Conservation (phyloP, 441 rosid genomes). For the Metrosideros polymorpha region DNA sequence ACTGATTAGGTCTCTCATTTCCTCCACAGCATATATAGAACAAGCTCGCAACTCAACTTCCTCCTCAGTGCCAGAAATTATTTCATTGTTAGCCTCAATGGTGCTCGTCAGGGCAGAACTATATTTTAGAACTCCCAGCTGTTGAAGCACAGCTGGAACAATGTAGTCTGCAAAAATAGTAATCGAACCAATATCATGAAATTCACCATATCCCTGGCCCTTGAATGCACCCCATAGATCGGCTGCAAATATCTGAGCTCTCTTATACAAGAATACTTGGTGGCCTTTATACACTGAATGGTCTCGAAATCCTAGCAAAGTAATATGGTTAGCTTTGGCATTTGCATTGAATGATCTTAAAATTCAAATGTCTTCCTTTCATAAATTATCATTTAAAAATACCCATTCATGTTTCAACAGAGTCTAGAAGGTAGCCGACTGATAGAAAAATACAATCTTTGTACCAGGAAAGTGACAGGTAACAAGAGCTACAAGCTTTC, state of each 20-base stretch:
- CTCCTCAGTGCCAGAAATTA: constrained; percentile 67
- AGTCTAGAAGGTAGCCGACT: background rate
- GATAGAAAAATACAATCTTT: background rate
- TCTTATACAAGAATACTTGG: constrained; percentile 69
- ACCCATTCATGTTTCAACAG: background rate
- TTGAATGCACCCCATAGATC: constrained; percentile 82
- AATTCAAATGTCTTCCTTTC: background rate
- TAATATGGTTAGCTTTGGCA: background rate
- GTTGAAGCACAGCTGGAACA: constrained; percentile 67
- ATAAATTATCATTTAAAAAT: background rate
- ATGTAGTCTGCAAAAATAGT: constrained; percentile 80
- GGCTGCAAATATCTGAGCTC: constrained; percentile 77
- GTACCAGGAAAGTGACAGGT: constrained; percentile 62
- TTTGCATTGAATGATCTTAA: background rate
- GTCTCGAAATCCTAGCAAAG: constrained; percentile 50
- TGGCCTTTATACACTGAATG: constrained; percentile 69
- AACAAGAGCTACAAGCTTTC: constrained; percentile 57
- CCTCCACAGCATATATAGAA: constrained; percentile 72
- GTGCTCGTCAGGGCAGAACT: constrained; percentile 38
- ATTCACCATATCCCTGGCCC: constrained; percentile 67
- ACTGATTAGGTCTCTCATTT: constrained; percentile 49
- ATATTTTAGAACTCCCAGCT: constrained; percentile 65
- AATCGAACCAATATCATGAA: constrained; percentile 46
- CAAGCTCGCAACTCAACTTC: constrained; percentile 81
- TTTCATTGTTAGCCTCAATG: constrained; percentile 33